phyloP scores from a whole-genome alignment of 257 asterid genomes.

The Primulina huaijiensis region DNA sequence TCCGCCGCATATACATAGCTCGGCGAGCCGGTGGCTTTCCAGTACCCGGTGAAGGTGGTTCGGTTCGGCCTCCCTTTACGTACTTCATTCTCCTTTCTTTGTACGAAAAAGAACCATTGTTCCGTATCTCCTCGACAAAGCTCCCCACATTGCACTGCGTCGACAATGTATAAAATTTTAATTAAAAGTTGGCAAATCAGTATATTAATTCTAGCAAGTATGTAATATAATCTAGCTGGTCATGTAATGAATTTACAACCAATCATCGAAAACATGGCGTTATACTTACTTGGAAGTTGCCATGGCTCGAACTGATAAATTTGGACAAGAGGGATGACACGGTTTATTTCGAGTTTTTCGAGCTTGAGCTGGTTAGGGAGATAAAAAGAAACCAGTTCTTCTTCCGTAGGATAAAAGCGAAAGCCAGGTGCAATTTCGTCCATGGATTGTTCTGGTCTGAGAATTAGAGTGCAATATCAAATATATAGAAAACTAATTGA shows the following conservation, averaged over 20 bases:
- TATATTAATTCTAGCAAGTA: background rate
- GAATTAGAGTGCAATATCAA: background rate
- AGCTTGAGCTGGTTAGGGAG: constrained; percentile 51
- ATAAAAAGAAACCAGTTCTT: constrained; percentile 68
- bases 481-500: constrained; percentile 13
- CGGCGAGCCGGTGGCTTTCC: constrained; percentile 92
- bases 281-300: constrained; percentile 58
- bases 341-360: constrained; percentile 26
- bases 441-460: constrained; percentile 15
- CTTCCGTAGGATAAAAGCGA: constrained; percentile 84
- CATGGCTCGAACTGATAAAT: constrained; percentile 63
- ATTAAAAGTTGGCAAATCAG: background rate
- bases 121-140: constrained; percentile 60
- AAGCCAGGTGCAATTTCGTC: constrained; percentile 51
- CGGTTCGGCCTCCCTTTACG: constrained; percentile 74
- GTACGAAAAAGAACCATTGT: constrained; percentile 83
- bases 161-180: no score
- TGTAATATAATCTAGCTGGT: background rate
- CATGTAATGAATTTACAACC: background rate
- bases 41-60: constrained; percentile 64
- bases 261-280: background rate
- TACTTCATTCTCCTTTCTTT: constrained; percentile 61
- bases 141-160: constrained; percentile 57
- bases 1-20: constrained; percentile 60
- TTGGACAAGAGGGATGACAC: constrained; percentile 57